A percentile compares a stretch with the other conserved stretches of the same genome.
These are phyloP conservation scores for Phlebopus sp. DNA, from an alignment of 1,284 basidiomycete species.

Conservation along the genomic window DNA sequence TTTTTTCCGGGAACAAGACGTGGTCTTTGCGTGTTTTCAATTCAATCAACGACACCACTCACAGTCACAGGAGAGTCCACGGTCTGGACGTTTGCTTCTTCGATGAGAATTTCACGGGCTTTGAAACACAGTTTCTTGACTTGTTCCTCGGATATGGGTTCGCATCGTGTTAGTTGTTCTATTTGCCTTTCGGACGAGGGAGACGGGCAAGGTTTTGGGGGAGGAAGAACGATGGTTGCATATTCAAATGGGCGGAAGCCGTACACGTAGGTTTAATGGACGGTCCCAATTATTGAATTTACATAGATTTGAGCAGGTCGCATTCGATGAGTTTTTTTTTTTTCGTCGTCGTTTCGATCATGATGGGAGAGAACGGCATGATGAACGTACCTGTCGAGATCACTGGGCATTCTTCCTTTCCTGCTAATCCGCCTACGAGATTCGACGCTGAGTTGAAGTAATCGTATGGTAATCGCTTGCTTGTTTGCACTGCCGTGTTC, in stretches of 20 bases:
- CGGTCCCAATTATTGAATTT: too few species aligned
- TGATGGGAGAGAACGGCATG: conserved; percentile 25
- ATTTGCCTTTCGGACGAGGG: conserved; percentile 63
- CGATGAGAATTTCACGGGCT: conserved; percentile 93
- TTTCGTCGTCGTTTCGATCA: conserved; percentile 8
- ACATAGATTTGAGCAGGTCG: conserved; percentile 1
- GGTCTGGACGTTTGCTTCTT: conserved; percentile 96
- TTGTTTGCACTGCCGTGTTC: too few species aligned
- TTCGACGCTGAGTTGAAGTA: conserved; percentile 33
- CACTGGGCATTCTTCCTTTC: conserved; percentile 40
- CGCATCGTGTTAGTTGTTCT: conserved; percentile 86
- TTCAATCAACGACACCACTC: conserved; percentile 10
- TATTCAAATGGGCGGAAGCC: too few species aligned
- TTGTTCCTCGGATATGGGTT: conserved; percentile 89
- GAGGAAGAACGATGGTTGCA: conserved; percentile 1
- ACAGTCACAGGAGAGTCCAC: conserved; percentile 97
- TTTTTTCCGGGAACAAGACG: conserved; percentile 35
- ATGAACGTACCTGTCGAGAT: conserved; percentile 45
- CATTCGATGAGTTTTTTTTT: background rate
- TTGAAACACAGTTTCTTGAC: conserved; percentile 93
- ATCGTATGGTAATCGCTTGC: conserved; percentile 20
- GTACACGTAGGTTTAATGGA: too few species aligned
- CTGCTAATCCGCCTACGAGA: conserved; percentile 17
- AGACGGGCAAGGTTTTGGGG: conserved; percentile 12
- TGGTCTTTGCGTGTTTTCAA: conserved; percentile 3